phyloP scores from a whole-genome alignment of 805 yeast genomes.

The Candida insectorum region DNA sequence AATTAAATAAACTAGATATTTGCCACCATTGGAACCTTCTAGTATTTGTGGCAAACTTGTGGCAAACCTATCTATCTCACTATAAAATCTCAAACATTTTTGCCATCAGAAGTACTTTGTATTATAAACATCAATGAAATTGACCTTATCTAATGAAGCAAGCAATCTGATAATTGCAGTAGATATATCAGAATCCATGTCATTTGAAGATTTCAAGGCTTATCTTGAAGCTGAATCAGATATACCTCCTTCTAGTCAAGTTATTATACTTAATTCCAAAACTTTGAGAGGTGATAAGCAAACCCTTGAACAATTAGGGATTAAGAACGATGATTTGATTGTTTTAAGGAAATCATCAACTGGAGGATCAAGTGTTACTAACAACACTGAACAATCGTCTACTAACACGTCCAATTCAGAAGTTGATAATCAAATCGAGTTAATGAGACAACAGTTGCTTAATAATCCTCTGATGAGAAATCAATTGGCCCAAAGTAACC shows the following conservation, averaged over 20 bases:
- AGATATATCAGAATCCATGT: conserved; percentile 65
- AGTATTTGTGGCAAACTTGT: too few species aligned
- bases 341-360: conserved; percentile 36
- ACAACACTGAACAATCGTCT: conserved; percentile 14
- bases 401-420: conserved; percentile 3
- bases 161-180: conserved; percentile 33
- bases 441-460: conserved; percentile 46
- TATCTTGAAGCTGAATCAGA: conserved; percentile 68
- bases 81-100: background rate
- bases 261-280: conserved; percentile 46
- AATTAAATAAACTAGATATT: too few species aligned
- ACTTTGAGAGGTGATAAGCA: conserved; percentile 25
- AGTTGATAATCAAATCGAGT: conserved; percentile 39
- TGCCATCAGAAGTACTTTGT: background rate
- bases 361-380: background rate
- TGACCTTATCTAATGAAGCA: conserved; percentile 22
- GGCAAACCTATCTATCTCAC: too few species aligned
- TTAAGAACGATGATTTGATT: conserved; percentile 59
- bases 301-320: conserved; percentile 44
- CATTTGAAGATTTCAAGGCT: conserved; percentile 67
- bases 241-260: conserved; percentile 44
- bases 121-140: conserved; percentile 17
- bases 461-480: conserved; percentile 37
- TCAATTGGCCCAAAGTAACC: conserved; percentile 37
- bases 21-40: too few species aligned